Percentiles rank a stretch among this genome's conserved stretches.
These are phyloP conservation scores for Xylaria cubensis DNA, from an alignment of 495 filamentous ascomycete genomes.

Conservation along the genomic window DNA sequence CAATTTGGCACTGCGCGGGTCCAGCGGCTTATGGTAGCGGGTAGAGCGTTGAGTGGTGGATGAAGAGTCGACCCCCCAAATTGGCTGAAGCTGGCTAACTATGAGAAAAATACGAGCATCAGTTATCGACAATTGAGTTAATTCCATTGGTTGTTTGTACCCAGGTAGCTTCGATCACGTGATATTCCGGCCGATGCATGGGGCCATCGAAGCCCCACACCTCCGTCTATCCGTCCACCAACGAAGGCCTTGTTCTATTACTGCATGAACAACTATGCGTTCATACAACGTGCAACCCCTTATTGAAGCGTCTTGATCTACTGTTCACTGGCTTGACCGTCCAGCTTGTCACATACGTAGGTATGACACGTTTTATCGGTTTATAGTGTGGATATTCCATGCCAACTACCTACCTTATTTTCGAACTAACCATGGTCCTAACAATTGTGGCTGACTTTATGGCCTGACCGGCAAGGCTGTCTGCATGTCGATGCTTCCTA, in stretches of 20 bases:
- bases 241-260: slow-evolving; percentile 4
- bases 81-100: slow-evolving; percentile 22
- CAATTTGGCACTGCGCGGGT: slow-evolving; percentile 40
- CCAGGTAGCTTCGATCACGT: slow-evolving; percentile 37
- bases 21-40: slow-evolving; percentile 50
- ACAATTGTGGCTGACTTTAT: slow-evolving; percentile 21
- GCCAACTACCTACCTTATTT: not conserved
- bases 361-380: not conserved
- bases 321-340: not conserved
- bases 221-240: slow-evolving; percentile 10
- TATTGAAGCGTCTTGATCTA: not conserved
- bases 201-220: slow-evolving; percentile 14
- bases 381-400: not conserved
- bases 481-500: not conserved
- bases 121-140: slow-evolving; percentile 45
- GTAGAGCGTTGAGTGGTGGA: slow-evolving; percentile 41
- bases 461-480: slow-evolving; percentile 22
- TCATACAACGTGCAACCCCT: not conserved
- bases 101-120: slow-evolving; percentile 51
- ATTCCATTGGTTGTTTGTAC: slow-evolving; percentile 48
- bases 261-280: not conserved
- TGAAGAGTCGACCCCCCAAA: slow-evolving; percentile 35
- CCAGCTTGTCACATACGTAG: not conserved
- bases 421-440: not conserved
- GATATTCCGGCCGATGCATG: slow-evolving; percentile 29